Conservation (phyloP, 495 filamentous ascomycete genomes). For the Peziza echinospora region DNA sequence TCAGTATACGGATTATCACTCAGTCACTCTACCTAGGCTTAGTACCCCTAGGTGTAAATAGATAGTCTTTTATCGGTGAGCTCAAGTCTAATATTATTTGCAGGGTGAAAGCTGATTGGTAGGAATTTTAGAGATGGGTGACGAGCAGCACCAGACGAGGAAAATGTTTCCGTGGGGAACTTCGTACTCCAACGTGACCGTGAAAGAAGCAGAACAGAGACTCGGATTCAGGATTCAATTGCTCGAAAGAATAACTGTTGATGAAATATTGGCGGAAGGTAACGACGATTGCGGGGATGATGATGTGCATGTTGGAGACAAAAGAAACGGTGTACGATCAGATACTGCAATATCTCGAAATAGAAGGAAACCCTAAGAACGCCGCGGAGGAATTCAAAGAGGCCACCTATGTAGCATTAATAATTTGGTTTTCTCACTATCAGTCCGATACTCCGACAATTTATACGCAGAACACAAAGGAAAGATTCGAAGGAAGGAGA, state of each 20-base stretch:
- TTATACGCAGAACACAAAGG: slow-evolving; percentile 5
- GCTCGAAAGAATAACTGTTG: background rate
- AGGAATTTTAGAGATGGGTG: background rate
- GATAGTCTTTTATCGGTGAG: too few relatives aligned
- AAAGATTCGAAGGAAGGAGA: slow-evolving; percentile 4
- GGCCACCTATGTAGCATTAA: slow-evolving; percentile 2
- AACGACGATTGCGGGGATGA: background rate
- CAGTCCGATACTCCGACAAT: slow-evolving; percentile 5
- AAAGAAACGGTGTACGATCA: slow-evolving; percentile 5
- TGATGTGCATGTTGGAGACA: background rate
- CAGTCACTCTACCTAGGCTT: too few relatives aligned
- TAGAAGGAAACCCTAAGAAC: slow-evolving; percentile 7
- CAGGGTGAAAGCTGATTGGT: background rate
- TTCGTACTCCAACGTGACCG: slow-evolving; percentile 1
- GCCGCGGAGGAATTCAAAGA: slow-evolving; percentile 3
- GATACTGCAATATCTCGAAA: slow-evolving; percentile 4
- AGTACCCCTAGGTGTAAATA: too few relatives aligned
- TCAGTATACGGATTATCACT: too few relatives aligned
- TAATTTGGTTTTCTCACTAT: slow-evolving; percentile 4
- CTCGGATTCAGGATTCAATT: background rate
- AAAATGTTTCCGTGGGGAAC: background rate
- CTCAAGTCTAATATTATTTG: background rate
- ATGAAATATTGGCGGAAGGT: background rate
- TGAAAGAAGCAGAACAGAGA: slow-evolving; percentile 2
- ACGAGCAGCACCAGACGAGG: background rate